A percentile compares a stretch with the other conserved stretches of the same genome.
Conservation (phyloP, 2,329 filamentous ascomycete species). For the Fusarium aywerte region DNA sequence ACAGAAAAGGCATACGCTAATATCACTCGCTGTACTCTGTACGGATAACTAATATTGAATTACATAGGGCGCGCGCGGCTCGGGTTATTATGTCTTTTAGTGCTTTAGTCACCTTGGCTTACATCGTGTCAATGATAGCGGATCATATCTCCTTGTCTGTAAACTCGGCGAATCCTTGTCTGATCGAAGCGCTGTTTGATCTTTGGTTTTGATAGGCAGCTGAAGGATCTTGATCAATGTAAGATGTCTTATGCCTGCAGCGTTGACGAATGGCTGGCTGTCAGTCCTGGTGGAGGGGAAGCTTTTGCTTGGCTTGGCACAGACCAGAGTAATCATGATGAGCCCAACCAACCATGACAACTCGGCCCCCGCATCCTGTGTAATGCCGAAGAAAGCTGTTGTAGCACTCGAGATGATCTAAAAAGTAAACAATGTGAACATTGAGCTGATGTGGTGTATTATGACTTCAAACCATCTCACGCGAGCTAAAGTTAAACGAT, state of each 20-base stretch:
- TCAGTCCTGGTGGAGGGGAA: constrained; percentile 13
- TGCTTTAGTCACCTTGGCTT: constrained; percentile 1
- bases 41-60: no score
- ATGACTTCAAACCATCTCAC: not conserved
- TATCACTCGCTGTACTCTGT: not conserved
- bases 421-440: not conserved
- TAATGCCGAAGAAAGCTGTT: constrained; percentile 3
- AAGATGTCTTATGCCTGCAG: not conserved
- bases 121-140: not conserved
- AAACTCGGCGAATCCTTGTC: constrained; percentile 1
- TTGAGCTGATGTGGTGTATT: not conserved
- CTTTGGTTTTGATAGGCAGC: not conserved
- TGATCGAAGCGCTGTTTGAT: not conserved
- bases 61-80: constrained; percentile 2
- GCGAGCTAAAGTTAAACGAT: not conserved
- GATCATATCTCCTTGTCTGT: not conserved
- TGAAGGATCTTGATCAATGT: not conserved
- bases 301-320: constrained; percentile 16
- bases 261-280: not conserved
- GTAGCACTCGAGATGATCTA: constrained; percentile 11
- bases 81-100: not conserved
- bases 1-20: not conserved
- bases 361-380: not conserved
- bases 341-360: constrained; percentile 12
- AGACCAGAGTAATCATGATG: constrained; percentile 31